phyloP scores from a whole-genome alignment of 805 yeast genomes.

The Dipodascus albidus region DNA sequence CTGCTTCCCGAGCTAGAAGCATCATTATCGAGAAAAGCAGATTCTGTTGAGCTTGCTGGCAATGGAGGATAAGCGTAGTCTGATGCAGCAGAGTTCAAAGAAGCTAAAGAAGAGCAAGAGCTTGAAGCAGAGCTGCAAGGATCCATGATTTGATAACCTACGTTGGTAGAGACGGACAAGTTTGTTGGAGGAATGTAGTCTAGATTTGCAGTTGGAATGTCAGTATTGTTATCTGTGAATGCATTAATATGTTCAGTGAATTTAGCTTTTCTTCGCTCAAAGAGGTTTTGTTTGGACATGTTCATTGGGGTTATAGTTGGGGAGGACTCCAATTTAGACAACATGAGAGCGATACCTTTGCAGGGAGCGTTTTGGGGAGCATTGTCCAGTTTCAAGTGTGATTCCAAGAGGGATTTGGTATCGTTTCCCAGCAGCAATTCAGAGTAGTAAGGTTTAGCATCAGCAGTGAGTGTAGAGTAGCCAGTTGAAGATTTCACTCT shows the following conservation, averaged over 20 bases:
- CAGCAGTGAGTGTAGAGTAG: conserved; percentile 6
- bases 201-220: background rate
- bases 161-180: background rate
- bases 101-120: background rate
- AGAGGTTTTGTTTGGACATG: background rate
- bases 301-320: background rate
- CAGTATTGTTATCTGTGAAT: background rate
- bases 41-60: background rate
- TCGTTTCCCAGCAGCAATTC: conserved; percentile 1
- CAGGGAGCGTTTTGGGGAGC: background rate
- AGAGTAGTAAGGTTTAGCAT: conserved; percentile 10
- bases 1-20: background rate
- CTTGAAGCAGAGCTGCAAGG: background rate
- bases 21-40: background rate
- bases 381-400: background rate
- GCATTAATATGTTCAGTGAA: background rate
- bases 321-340: conserved; percentile 4
- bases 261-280: background rate
- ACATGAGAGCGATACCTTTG: conserved; percentile 10
- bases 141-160: background rate
- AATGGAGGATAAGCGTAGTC: background rate
- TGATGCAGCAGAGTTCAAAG: background rate
- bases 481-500: conserved; percentile 7
- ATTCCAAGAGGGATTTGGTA: background rate
- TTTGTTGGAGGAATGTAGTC: background rate